Evolutionary conservation across 169 alveolate genomes (phyloP).

Genomic region (Fabrea salina): DNA sequence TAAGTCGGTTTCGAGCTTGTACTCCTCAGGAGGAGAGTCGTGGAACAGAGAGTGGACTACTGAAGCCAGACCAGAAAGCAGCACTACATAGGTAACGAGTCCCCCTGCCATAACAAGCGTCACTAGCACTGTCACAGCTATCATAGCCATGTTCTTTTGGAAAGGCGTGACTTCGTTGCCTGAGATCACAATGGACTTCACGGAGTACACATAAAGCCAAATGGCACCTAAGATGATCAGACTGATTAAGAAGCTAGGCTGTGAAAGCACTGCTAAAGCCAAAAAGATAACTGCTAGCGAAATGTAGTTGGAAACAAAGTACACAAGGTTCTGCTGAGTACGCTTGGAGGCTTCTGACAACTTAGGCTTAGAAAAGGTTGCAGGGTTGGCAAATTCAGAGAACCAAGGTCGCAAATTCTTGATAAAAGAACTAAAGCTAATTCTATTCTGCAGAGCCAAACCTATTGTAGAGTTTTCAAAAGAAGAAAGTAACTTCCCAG

Average conservation of each 20-base stretch:
- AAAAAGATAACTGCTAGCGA: not conserved
- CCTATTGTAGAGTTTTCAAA: too few relatives aligned
- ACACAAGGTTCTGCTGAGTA: not conserved
- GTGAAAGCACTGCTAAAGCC: constrained; percentile 13
- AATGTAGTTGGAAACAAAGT: constrained; percentile 13
- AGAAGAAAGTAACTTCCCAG: too few relatives aligned
- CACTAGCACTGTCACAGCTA: not conserved
- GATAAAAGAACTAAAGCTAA: too few relatives aligned
- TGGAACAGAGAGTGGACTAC: not conserved
- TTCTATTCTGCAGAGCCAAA: too few relatives aligned
- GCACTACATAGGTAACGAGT: not conserved
- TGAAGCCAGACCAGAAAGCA: not conserved
- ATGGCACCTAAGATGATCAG: not conserved
- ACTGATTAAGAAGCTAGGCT: constrained; percentile 5
- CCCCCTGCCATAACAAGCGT: not conserved
- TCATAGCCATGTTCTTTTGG: constrained; percentile 5
- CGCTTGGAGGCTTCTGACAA: not conserved
- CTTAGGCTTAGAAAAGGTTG: constrained; percentile 22
- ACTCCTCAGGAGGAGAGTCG: not conserved
- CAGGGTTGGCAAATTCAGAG: not conserved
- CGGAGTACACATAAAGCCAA: constrained; percentile 21
- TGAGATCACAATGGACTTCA: not conserved
- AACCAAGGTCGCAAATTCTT: too few relatives aligned
- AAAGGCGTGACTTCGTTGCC: constrained; percentile 22
- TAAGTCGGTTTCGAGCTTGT: not conserved